phyloP scores from a whole-genome alignment of 768 basidiomycete species.

The Amanita phalloides region DNA sequence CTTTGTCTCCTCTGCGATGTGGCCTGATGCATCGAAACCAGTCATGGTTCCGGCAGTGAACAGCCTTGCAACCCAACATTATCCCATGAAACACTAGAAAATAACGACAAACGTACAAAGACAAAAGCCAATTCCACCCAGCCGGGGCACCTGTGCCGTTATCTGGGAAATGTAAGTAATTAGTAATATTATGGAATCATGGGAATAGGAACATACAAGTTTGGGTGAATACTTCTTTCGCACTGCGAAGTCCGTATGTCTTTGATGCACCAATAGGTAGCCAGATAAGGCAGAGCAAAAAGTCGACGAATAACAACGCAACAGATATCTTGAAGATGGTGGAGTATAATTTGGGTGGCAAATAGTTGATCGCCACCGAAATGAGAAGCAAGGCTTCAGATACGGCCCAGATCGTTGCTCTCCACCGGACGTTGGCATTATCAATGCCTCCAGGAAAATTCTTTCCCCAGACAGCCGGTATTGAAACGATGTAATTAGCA shows the following conservation, averaged over 20 bases:
- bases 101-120: slow-evolving; percentile 40
- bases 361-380: slow-evolving; percentile 74
- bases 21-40: slow-evolving; percentile 85
- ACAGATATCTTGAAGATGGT: slow-evolving; percentile 69
- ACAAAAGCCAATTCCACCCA: slow-evolving; percentile 89
- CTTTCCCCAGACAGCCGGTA: slow-evolving; percentile 68
- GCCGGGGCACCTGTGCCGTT: slow-evolving; percentile 83
- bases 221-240: slow-evolving; percentile 74
- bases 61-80: slow-evolving; percentile 33
- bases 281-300: slow-evolving; percentile 84
- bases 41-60: slow-evolving; percentile 84
- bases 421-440: slow-evolving; percentile 71
- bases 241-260: slow-evolving; percentile 83
- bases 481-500: slow-evolving; percentile 84
- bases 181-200: not conserved
- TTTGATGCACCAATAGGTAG: slow-evolving; percentile 83
- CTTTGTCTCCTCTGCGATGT: slow-evolving; percentile 84
- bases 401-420: slow-evolving; percentile 75
- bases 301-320: slow-evolving; percentile 72
- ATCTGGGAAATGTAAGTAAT: slow-evolving; percentile 29
- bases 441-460: slow-evolving; percentile 74
- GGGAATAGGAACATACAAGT: slow-evolving; percentile 43
- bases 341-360: slow-evolving; percentile 70
- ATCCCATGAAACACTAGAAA: not conserved
- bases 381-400: slow-evolving; percentile 65